These are phyloP conservation scores for Prinsepia uniflora DNA, from an alignment of 306 rosid species.

Conservation along the genomic window DNA sequence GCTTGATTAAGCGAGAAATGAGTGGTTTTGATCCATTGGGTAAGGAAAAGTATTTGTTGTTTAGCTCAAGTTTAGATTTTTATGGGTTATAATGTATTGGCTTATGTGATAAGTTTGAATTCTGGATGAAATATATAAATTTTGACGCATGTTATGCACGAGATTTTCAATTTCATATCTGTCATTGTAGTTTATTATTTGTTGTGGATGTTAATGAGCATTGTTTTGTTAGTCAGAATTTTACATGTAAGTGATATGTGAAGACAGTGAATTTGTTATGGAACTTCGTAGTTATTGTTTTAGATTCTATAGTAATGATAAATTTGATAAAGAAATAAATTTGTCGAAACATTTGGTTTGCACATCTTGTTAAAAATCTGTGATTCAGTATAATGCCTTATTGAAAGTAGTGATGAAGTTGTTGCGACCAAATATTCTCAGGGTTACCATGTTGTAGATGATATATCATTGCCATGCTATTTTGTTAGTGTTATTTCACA, in stretches of 20 bases:
- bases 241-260: neutral
- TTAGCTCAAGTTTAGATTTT: slow-evolving; percentile 4
- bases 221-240: neutral
- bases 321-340: neutral
- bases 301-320: neutral
- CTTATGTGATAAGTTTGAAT: neutral
- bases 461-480: neutral
- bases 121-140: slow-evolving; percentile 11
- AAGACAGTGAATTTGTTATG: neutral
- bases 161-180: neutral
- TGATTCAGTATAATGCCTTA: neutral
- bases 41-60: slow-evolving; percentile 6
- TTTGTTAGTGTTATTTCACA: neutral
- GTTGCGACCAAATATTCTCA: neutral
- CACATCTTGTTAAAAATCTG: neutral
- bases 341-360: neutral
- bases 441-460: neutral
- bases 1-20: slow-evolving; percentile 17
- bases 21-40: slow-evolving; percentile 14
- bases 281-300: neutral
- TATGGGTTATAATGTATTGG: neutral
- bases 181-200: neutral
- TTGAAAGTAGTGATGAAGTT: neutral
- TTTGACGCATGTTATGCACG: slow-evolving; percentile 10
- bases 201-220: neutral